These are phyloP conservation scores for Naganishia sp. DNA, from an alignment of 1,284 basidiomycete genomes.

Conservation along the genomic window DNA sequence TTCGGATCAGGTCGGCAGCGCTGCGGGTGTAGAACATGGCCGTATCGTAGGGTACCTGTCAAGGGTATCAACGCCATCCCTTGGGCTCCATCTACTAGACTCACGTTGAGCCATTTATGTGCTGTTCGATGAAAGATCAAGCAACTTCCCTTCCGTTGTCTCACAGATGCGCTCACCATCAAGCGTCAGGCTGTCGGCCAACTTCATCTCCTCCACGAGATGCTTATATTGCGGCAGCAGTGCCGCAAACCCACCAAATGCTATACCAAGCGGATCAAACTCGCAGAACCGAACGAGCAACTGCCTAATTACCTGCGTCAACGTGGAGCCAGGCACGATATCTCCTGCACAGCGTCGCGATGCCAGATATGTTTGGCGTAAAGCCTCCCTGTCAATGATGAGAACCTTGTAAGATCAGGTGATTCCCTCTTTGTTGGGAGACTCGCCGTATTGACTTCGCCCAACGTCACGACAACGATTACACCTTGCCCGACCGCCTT, in stretches of 20 bases:
- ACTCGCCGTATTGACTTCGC: conserved; percentile 59
- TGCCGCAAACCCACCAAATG: conserved; percentile 58
- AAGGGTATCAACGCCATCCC: not conserved
- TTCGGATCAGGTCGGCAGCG: conserved; percentile 42
- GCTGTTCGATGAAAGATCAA: conserved; percentile 35
- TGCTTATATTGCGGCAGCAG: conserved; percentile 53
- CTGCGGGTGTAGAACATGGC: conserved; percentile 57
- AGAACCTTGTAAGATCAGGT: not conserved
- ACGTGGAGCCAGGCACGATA: conserved; percentile 59
- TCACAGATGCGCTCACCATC: conserved; percentile 51
- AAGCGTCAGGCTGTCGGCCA: conserved; percentile 56
- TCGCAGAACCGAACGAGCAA: not conserved
- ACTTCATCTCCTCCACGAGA: conserved; percentile 50
- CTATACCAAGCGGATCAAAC: conserved; percentile 37
- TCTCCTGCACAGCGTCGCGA: conserved; percentile 52
- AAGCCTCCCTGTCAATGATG: conserved; percentile 48
- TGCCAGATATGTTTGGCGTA: conserved; percentile 44
- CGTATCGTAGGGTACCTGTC: conserved; percentile 58
- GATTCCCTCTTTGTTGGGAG: not conserved
- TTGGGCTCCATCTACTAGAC: not conserved
- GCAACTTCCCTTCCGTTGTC: not conserved
- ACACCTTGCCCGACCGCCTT: conserved; percentile 43
- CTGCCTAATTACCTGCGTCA: conserved; percentile 53
- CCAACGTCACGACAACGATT: conserved; percentile 55
- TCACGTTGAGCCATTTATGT: conserved; percentile 56